Evolutionary conservation across 768 basidiomycete species (phyloP), one percentile per base, ranked within the genome.

Genomic region (Megacollybia marginata): DNA sequence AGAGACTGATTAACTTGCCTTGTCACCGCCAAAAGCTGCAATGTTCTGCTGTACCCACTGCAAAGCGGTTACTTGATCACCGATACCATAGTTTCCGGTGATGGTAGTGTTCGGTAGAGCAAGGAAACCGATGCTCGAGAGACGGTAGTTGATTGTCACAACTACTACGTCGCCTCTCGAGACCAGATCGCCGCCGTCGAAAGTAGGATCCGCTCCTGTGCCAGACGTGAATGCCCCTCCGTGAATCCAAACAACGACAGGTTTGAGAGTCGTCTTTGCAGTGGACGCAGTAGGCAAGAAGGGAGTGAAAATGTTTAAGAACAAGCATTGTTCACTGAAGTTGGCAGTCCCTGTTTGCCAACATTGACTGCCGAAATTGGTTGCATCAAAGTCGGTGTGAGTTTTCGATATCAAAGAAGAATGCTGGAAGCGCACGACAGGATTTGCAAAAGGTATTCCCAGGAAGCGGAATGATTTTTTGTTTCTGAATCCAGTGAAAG

Each of bases 381-480:
- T 59, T 53, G 48, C 54, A 45, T 36, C 49, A 47, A 52, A 47
- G 33, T 48, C 38, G 38, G 38, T 40, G 38, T 13, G 15, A 15
- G 15, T 13, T 18, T 40, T 40, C 8, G 38, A n/a, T 13, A n/a
- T 32, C n/a, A 60, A 50, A 19, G 58, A 51, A 44, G 77, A 73
- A 58, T 78, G 73, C 12, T 66, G 62, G 57, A 72, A 78, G 3
- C 75, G 66, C 42, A 67, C 48, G 10, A 70, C 67, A 1, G 69
- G 69, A 49, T 74, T 61, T 5, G 75, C 73, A 51, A 72, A 78
- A 0, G 72, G 76, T 38, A 80, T 72, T 11, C 77, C 76, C 11
- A 75, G 58, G 65, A 80, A 78, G 15, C 72, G 66, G 64, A 79
- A 78, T 1, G 73, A 72, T 34, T 18, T 42, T 34, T 32, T 38